Evolutionary conservation across 176 grass and related monocot species (phyloP).

Genomic region (Rhipidocladum racemiflorum): DNA sequence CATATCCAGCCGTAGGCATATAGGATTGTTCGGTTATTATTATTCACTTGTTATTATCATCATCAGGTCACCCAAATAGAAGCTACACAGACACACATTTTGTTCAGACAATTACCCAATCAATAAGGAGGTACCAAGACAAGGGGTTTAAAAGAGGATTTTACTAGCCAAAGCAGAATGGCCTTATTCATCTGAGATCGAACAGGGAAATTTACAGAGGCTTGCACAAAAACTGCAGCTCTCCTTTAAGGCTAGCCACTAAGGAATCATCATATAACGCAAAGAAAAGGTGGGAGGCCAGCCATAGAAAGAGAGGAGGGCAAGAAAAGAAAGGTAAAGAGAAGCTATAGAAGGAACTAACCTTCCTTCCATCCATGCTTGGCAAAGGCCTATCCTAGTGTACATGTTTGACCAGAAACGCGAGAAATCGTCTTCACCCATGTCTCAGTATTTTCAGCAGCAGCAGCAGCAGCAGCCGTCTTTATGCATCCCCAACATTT

Average conservation of each 20-base stretch:
- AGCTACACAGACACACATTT: not conserved
- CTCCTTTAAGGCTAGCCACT: conserved; percentile 47
- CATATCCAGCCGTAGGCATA: not conserved
- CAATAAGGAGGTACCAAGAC: not conserved
- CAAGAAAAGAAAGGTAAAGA: not conserved
- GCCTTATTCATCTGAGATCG: conserved; percentile 31
- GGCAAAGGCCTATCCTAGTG: conserved; percentile 37
- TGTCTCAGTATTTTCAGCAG: conserved; percentile 25
- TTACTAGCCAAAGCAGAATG: not conserved
- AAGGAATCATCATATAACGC: conserved; percentile 32
- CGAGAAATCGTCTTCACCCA: not conserved
- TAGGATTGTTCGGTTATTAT: not conserved
- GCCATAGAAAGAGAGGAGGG: not conserved
- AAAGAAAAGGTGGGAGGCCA: not conserved
- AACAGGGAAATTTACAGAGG: conserved; percentile 43
- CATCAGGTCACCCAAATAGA: not conserved
- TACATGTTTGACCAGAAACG: conserved; percentile 28
- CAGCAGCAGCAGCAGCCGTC: not conserved
- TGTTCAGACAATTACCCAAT: conserved; percentile 12
- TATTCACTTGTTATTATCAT: not conserved
- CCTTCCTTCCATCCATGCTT: conserved; percentile 38
- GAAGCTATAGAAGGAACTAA: conserved; percentile 33
- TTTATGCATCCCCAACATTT: conserved; percentile 18
- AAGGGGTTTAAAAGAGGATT: not conserved
- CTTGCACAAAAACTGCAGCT: conserved; percentile 71